Conservation (phyloP, 2,329 filamentous ascomycete genomes). For the Aspergillus fumigatus region DNA sequence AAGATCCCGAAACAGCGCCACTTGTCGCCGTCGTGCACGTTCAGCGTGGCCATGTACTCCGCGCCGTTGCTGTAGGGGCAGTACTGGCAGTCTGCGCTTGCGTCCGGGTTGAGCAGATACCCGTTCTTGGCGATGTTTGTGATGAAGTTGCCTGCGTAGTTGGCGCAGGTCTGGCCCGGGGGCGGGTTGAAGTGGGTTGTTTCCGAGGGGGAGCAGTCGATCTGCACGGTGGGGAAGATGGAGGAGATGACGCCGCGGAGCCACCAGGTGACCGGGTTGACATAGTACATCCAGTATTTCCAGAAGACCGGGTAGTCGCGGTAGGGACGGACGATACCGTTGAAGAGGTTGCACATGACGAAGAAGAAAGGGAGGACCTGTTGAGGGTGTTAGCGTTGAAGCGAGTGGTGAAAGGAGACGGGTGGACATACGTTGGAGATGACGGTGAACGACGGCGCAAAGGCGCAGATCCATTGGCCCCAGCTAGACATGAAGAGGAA, state of each 20-base stretch:
- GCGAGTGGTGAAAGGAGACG: not conserved
- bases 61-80: constrained; percentile 63
- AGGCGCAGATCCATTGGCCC: constrained; percentile 83
- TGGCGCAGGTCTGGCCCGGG: constrained; percentile 56
- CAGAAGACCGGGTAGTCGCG: constrained; percentile 63
- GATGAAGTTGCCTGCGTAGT: constrained; percentile 62
- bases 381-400: not conserved
- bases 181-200: constrained; percentile 63
- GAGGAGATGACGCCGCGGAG: constrained; percentile 65
- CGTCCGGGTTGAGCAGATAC: constrained; percentile 60
- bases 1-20: constrained; percentile 73
- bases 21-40: constrained; percentile 56
- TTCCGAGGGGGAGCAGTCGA: constrained; percentile 54
- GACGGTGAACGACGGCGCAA: constrained; percentile 72
- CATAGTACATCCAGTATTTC: constrained; percentile 66
- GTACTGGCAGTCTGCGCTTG: constrained; percentile 60
- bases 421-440: constrained; percentile 55
- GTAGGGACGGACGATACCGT: constrained; percentile 71
- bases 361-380: constrained; percentile 72
- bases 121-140: constrained; percentile 46
- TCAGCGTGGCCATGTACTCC: constrained; percentile 60
- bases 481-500: constrained; percentile 70
- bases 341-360: constrained; percentile 71
- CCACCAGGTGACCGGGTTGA: constrained; percentile 68
- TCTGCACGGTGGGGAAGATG: constrained; percentile 50